Base-by-base conservation (phyloP, 1,284 basidiomycete species). In the Cutaneotrichosporon cavernicola region DNA sequence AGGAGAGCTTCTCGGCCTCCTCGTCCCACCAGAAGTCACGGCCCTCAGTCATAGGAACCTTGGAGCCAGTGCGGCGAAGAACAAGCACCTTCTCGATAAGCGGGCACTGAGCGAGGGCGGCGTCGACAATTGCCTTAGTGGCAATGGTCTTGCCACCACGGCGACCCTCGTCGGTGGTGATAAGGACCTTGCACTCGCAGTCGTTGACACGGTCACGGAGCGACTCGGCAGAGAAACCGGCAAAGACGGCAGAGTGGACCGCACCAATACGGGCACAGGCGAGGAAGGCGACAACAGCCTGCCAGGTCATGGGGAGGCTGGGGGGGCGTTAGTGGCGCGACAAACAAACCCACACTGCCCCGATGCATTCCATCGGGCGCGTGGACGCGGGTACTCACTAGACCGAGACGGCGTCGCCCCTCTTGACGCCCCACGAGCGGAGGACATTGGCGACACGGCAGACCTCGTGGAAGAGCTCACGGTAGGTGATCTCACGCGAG, bases 21-120 rank as follows among this genome's bases (percentile, higher is more conserved):
- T 98, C 95, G 77, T 97, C 90, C 93, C 93, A 98, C 96, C 96
- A 98, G 72, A 87, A 85, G 82, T 99, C 96, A 63, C 96, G 84
- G 10, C 92, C 94, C 68, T 88, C 84, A 13, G 86, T 88, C 88
- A 90, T 91, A n/a, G 87, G 84, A 40, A 98, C 87, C 61, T 88
- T 82, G 67, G 86, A 89, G 9, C 96, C 96, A 0, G 96, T 98
- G 67, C 96, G 85, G 82, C 87, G 86, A 64, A 97, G 85, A 1
- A 99, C 94, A 62, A 99, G 83, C 38, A 95, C 91, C 73, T 98
- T 90, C 80, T 97, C 90, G 65, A 98, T 93, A 18, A 83, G 78
- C 5, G 92, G 90, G 79, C 90, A 91, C 70, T 90, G 88, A 81
- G 90, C 89, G 71, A 99, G 83, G 0, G 96, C 96, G 16, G 90